Base-by-base conservation (phyloP, 1,284 basidiomycete genomes). In the Ceratobasidium sp. region DNA sequence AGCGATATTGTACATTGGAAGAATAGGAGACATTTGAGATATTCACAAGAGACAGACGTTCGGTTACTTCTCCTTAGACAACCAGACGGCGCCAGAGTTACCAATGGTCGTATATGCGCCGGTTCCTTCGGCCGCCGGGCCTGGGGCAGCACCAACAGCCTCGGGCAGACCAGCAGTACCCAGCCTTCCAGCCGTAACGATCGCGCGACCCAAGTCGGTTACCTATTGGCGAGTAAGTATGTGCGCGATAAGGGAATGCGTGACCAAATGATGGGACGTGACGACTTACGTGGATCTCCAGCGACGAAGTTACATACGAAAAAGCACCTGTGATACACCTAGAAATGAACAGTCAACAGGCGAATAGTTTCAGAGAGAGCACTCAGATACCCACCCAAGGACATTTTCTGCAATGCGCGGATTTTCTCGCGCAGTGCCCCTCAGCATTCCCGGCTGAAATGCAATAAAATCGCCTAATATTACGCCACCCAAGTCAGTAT, bases 381-480 rank as follows among this genome's bases (percentile, higher is more conserved):
- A 44, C 62, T 59, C 15, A 31, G 29, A 22, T 7, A 79, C 87
- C 63, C 77, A 90, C 89, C 81, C 79, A 1, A 82, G 56, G 5
- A 88, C 74, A 0, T 74, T 80, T 78, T 91, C 90, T 0, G 75
- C 77, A 0, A 85, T 15, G 17, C 88, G 82, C 0, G 54, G 47
- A 1, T 89, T 84, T 1, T 62, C 62, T 7, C 82, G 71, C 19
- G 81, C 76, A 1, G 81, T 79, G 15, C 80, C 79, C 8, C 81
- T 82, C 4, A 94, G 82, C 29, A 86, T 77, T 0, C 81, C 89
- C 0, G 93, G 92, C 19, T 89, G 85, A 81, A 93, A 89, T 60
- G 93, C 81, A 76, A 93, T 88, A 0, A 89, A 89, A 59, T 93
- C 90, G 11, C 82, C 79, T 71, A 24, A 27, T 27, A 11, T 29